Base-by-base conservation (phyloP, 768 basidiomycete species). In the Boletus rubroflammeus region DNA sequence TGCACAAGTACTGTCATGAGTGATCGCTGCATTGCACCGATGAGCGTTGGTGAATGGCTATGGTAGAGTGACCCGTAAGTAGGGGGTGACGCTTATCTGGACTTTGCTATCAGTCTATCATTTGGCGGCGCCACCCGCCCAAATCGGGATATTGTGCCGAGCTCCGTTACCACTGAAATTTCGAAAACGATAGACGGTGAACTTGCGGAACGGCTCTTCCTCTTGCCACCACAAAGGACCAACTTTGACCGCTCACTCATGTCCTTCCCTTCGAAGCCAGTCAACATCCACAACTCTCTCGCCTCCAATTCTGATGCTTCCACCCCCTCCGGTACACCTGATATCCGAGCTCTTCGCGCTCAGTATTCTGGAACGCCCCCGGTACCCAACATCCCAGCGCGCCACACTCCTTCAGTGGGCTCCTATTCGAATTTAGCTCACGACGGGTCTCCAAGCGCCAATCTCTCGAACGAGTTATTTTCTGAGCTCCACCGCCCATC, bases 291-390 rank as follows among this genome's bases (percentile, higher is more conserved):
- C 51, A 66, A 64, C 31, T 34, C 55, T 15, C 53, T 53, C 23
- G 2, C 45, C 23, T 47, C 50, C 36, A 15, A 59, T 39, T 64
- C 70, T 1, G 47, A 19, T 5, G 23, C 58, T 39, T 57, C 67
- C 31, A 75, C 77, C 14, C 75, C 77, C 1, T 60, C 75, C 14
- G 84, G 84, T 41, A 86, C 88, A 19, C 85, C 88, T 7, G 82
- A 85, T 61, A 69, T 87, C 54, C 79, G 81, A 32, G 73, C 76
- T 14, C 72, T 89, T n/a, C 81, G 87, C 3, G 83, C 84, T 19
- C 82, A 82, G 53, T 88, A 85, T 61, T 80, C 81, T 6, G 79
- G 76, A 47, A 80, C 84, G 68, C 76, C 79, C 25, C 78, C 78
- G 3, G 66, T 72, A 1, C 73, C 78, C 28, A 78, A 80, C 56